Base-by-base conservation (phyloP, 768 basidiomycete species). In the Boletus insuetus region DNA sequence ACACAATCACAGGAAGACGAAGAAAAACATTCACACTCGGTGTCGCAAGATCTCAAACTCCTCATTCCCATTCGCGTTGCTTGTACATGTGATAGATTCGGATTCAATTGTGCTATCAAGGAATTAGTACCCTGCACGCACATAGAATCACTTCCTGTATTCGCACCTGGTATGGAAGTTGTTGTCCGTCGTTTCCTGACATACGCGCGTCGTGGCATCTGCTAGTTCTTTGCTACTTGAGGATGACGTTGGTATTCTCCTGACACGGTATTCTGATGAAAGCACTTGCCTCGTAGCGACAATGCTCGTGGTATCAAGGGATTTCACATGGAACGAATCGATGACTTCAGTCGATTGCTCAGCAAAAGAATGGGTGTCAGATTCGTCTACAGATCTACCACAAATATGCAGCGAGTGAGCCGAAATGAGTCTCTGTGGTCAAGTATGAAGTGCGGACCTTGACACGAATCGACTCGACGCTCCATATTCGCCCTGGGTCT, bases 1-100 rank as follows among this genome's bases (percentile, higher is more conserved):
- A 16, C 14, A 16, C 13, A 10, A 31, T 55, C 44, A 19, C 14
- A 9, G 14, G 37, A 24, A 3, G 10, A 17, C 4, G 6, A 9
- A 34, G 37, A 13, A 3, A 22, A 29, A 13, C 22, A 49, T 62
- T n/a, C 13, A 64, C 62, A 34, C 34, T 29, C 20, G 45, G 22
- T 22, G 12, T 9, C 8, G 41, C 20, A 16, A 19, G 34, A 10
- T 22, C 5, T 41, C 10, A 7, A 16, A 16, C 2, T 43, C 9
- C 2, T 43, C 9, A 19, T 38, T 22, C 22, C 10, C 41, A 14
- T 19, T 11, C 12, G 6, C 19, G 4, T 20, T 26, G 34, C 45
- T 44, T 22, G 41, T 26, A 6, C 22, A 13, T 19, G 38, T 13
- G 12, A 19, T 35, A 17, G 29, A 38, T 11, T 39, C n/a, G 16